Conservation (phyloP, 176 grass and related monocot genomes). For the Carex cristatella region DNA sequence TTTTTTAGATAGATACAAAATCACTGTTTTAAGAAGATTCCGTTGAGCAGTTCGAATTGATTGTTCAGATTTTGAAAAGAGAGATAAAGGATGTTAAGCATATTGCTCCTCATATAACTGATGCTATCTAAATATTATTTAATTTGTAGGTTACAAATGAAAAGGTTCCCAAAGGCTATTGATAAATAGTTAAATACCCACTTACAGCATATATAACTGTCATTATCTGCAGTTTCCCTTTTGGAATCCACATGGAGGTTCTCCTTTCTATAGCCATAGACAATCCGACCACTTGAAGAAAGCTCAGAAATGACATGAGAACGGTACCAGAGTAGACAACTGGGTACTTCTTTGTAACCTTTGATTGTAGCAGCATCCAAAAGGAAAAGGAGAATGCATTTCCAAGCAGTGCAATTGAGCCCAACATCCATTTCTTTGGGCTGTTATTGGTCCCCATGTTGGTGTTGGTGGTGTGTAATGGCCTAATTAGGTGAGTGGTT, state of each 20-base stretch:
- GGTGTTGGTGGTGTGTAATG: background rate
- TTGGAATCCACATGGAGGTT: conserved; percentile 39
- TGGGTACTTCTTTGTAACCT: conserved; percentile 51
- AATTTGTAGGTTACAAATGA: background rate
- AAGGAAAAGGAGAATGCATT: conserved; percentile 37
- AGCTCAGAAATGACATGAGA: conserved; percentile 55
- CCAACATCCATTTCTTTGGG: conserved; percentile 36
- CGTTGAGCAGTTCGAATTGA: too few relatives aligned
- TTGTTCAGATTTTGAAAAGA: too few relatives aligned
- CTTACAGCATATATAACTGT: conserved; percentile 51
- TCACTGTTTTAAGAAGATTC: too few relatives aligned
- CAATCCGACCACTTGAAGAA: conserved; percentile 46
- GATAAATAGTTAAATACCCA: background rate
- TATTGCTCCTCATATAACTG: too few relatives aligned
- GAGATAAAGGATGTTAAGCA: too few relatives aligned
- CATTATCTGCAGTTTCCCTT: conserved; percentile 43
- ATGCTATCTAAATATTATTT: too few relatives aligned
- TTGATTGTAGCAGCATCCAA: conserved; percentile 70
- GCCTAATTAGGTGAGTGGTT: background rate
- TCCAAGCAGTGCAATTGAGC: conserved; percentile 49
- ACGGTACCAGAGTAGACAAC: conserved; percentile 45
- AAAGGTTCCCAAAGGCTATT: background rate
- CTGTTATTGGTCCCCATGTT: background rate
- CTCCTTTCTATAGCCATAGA: conserved; percentile 30
- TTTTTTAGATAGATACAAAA: too few relatives aligned